These are phyloP conservation scores for Lineolata rhizophorae DNA, from an alignment of 495 filamentous ascomycete genomes.

Conservation along the genomic window DNA sequence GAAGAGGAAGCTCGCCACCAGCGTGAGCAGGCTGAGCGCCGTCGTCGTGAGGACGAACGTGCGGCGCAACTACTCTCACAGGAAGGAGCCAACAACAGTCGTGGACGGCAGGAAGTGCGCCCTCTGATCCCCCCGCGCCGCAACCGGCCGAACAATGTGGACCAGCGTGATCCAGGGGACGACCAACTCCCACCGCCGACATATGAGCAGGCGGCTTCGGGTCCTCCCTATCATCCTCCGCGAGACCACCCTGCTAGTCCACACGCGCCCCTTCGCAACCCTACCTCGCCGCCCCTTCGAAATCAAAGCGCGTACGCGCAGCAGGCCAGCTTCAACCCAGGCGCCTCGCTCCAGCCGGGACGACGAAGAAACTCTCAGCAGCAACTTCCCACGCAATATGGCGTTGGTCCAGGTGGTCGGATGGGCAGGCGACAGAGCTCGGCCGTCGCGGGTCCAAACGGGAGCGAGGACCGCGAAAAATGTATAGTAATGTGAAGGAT, in stretches of 20 bases:
- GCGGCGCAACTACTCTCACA: slow-evolving; percentile 36
- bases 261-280: slow-evolving; percentile 15
- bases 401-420: background rate
- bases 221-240: slow-evolving; percentile 40
- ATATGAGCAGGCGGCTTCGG: slow-evolving; percentile 59
- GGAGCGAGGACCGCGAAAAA: background rate
- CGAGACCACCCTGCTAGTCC: slow-evolving; percentile 32
- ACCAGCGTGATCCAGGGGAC: slow-evolving; percentile 5
- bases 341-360: background rate
- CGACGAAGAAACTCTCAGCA: background rate
- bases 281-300: background rate
- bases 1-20: slow-evolving; percentile 54
- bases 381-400: background rate
- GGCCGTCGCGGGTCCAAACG: background rate
- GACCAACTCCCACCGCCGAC: slow-evolving; percentile 49
- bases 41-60: slow-evolving; percentile 20
- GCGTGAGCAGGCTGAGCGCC: slow-evolving; percentile 18
- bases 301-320: slow-evolving; percentile 1
- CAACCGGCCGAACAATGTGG: slow-evolving; percentile 7
- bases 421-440: background rate
- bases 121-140: slow-evolving; percentile 19
- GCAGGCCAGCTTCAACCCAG: background rate
- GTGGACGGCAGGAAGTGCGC: slow-evolving; percentile 3
- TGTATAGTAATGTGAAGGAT: background rate
- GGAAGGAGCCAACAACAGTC: slow-evolving; percentile 14